A percentile compares a stretch with the other conserved stretches of the same genome.
phyloP scores from a whole-genome alignment of 2,329 filamentous ascomycete species.

The Juglanconis sp. region DNA sequence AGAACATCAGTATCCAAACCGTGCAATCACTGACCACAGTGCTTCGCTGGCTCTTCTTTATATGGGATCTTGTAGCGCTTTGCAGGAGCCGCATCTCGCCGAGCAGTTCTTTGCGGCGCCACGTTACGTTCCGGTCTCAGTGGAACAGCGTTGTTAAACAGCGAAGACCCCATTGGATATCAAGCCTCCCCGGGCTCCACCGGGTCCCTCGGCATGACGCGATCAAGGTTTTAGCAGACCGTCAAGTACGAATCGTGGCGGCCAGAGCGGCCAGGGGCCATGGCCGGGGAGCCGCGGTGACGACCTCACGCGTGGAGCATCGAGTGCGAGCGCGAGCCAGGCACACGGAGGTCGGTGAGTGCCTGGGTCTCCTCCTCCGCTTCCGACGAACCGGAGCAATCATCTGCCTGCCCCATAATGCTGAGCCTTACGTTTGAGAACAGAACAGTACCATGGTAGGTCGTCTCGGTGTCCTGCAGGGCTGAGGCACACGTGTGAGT shows the following conservation, averaged over 20 bases:
- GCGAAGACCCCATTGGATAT: conserved; percentile 4
- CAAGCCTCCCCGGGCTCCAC: neutral
- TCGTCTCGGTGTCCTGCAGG: neutral
- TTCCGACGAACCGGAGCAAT: neutral
- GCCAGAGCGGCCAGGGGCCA: neutral
- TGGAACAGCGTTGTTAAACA: neutral
- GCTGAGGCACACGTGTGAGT: neutral
- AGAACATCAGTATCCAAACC: too few species aligned
- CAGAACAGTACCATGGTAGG: too few species aligned
- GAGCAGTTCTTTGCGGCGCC: neutral
- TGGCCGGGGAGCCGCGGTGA: neutral
- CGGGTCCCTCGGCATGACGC: conserved; percentile 2
- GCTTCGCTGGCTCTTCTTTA: too few species aligned
- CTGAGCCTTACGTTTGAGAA: neutral
- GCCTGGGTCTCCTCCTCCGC: neutral
- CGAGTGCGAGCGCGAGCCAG: neutral
- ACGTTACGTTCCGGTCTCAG: neutral
- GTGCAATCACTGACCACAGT: too few species aligned
- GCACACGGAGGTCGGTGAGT: neutral
- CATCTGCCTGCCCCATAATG: too few species aligned
- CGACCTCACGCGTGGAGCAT: neutral
- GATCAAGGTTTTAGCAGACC: neutral
- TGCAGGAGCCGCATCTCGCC: too few species aligned
- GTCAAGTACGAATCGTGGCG: neutral
- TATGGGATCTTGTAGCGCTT: too few species aligned